These are phyloP conservation scores for Talaromyces islandicus DNA, from an alignment of 2,329 filamentous ascomycete species.

Conservation along the genomic window DNA sequence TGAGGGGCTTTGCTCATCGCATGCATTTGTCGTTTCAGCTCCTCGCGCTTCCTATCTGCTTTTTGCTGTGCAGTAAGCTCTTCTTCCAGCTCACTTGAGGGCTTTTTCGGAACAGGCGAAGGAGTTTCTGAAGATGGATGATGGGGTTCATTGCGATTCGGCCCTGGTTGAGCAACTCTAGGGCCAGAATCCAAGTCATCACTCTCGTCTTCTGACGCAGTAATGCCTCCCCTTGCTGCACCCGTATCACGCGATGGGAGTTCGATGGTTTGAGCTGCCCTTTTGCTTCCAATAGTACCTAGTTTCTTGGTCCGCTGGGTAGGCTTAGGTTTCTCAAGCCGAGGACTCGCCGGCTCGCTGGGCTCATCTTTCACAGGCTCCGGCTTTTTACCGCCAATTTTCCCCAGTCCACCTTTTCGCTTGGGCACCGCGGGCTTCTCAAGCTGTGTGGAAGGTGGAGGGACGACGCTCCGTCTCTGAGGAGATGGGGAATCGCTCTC, in stretches of 20 bases:
- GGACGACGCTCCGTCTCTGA: background rate
- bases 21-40: slow-evolving; percentile 49
- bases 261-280: slow-evolving; percentile 13
- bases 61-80: slow-evolving; percentile 45
- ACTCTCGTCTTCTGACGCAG: slow-evolving; percentile 8
- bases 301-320: slow-evolving; percentile 14
- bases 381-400: slow-evolving; percentile 18
- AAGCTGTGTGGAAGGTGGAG: background rate
- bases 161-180: slow-evolving; percentile 10
- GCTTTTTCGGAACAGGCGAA: slow-evolving; percentile 11
- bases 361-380: background rate
- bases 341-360: background rate
- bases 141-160: slow-evolving; percentile 11
- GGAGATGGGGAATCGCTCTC: background rate
- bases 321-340: background rate
- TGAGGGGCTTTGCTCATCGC: slow-evolving; percentile 45
- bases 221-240: background rate
- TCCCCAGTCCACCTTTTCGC: slow-evolving; percentile 13
- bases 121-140: slow-evolving; percentile 13
- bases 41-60: slow-evolving; percentile 50
- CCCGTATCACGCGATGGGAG: background rate
- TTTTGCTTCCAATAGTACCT: slow-evolving; percentile 25
- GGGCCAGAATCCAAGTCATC: slow-evolving; percentile 8
- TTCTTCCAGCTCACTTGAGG: slow-evolving; percentile 10
- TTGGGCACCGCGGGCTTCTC: slow-evolving; percentile 1